Evolutionary conservation across 345 rosid species (phyloP), one percentile per base, ranked within the genome.

Genomic region (Tarenaya hassleriana): DNA sequence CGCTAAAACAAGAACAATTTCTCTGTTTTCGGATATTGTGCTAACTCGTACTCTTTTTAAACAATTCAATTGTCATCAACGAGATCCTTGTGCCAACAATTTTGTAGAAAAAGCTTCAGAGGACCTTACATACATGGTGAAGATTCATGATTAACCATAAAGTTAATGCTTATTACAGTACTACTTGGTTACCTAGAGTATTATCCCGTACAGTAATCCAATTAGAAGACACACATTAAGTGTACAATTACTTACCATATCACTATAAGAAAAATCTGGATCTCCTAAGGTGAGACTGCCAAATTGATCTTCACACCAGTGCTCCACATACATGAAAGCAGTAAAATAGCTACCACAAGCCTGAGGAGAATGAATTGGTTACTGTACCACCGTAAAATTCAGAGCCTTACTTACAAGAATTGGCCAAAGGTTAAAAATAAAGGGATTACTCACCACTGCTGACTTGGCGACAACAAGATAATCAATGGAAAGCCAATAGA

Each of bases 251-350:
- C 45, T 73, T 84, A 91, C 98, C 90, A 55, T 76, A 73, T 91
- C 95, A 67, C 75, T 67, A 68, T 75, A 76, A 43, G 92, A 77
- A 73, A 91, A 91, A 75, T 91, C 96, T 34, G 98, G 96, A 60
- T 57, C 82, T 27, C 98, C 98, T 52, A 91, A 67, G 48, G 78
- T 77, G 50, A 91, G 82, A 62, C 67, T 44, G 8, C 71, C 76
- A 64, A 77, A 91, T 67, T 80, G 70, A 70, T 87, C 95, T 73
- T 91, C 89, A 75, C 98, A 87, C 98, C 98, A 91, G 48, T 91
- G 69, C 68, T 91, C 98, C 72, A 87, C 89, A 61, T 82, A 91
- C 92, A 91, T 76, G 54, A 80, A 61, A 41, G 98, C 77, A 24
- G 96, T 80, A 69, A 91, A 87, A 77, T 77, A 77, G 12, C 85